Evolutionary conservation across 352 stramenopile species (phyloP).

Genomic region (Sclerospora graminicola): DNA sequence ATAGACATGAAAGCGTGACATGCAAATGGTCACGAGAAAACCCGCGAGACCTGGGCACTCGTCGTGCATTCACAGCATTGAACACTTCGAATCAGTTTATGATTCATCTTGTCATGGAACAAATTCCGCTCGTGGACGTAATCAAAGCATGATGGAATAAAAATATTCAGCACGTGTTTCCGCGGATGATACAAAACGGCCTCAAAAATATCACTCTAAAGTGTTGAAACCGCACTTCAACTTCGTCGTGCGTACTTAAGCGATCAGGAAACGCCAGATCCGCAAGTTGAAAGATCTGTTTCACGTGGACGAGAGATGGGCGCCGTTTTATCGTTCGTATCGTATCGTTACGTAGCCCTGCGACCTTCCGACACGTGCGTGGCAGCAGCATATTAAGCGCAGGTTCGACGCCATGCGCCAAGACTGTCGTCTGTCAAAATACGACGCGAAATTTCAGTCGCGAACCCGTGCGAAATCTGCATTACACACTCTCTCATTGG

Average conservation of each 20-base stretch:
- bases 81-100: slow-evolving; percentile 57
- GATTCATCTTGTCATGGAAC: slow-evolving; percentile 62
- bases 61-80: slow-evolving; percentile 76
- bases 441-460: slow-evolving; percentile 63
- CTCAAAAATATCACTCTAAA: slow-evolving; percentile 68
- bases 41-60: slow-evolving; percentile 48
- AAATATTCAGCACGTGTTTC: slow-evolving; percentile 68
- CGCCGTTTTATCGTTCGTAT: slow-evolving; percentile 30
- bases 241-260: slow-evolving; percentile 31
- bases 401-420: slow-evolving; percentile 49
- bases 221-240: slow-evolving; percentile 60
- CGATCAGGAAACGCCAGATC: slow-evolving; percentile 22
- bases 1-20: slow-evolving; percentile 80
- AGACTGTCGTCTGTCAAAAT: slow-evolving; percentile 72
- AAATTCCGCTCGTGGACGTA: slow-evolving; percentile 78
- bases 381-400: slow-evolving; percentile 44
- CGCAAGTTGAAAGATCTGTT: slow-evolving; percentile 76
- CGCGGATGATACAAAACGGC: slow-evolving; percentile 53
- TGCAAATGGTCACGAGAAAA: slow-evolving; percentile 72
- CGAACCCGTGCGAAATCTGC: slow-evolving; percentile 66
- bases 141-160: slow-evolving; percentile 78
- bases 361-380: slow-evolving; percentile 48
- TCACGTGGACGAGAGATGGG: slow-evolving; percentile 53
- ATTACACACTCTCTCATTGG: slow-evolving; percentile 51
- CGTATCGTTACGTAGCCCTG: slow-evolving; percentile 33